A percentile compares a stretch with the other conserved stretches of the same genome.
These are phyloP conservation scores for Podosphaera aphanis DNA, from an alignment of 2,329 filamentous ascomycete species.

Conservation along the genomic window DNA sequence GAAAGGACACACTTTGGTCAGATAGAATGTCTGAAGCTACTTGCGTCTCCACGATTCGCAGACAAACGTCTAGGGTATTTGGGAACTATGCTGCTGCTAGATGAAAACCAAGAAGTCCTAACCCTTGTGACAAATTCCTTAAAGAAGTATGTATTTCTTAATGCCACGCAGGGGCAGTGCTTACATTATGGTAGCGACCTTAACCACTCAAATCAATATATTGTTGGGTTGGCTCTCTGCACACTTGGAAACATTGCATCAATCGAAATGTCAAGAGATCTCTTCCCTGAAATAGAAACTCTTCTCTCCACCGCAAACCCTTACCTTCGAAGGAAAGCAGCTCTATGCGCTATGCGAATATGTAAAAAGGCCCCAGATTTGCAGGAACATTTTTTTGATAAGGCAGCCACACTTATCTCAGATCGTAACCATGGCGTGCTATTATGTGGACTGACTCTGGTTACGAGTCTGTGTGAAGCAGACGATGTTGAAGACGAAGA, in stretches of 20 bases:
- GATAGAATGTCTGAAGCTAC: slow-evolving; percentile 94
- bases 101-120: slow-evolving; percentile 96
- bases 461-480: slow-evolving; percentile 79
- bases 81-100: slow-evolving; percentile 82
- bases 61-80: slow-evolving; percentile 92
- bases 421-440: slow-evolving; percentile 93
- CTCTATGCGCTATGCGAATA: slow-evolving; percentile 96
- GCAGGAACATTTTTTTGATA: slow-evolving; percentile 91
- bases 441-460: slow-evolving; percentile 74
- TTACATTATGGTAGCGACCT: slow-evolving; percentile 42
- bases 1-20: slow-evolving; percentile 97
- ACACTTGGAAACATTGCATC: slow-evolving; percentile 96
- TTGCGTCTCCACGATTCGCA: slow-evolving; percentile 89
- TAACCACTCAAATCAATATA: slow-evolving; percentile 93
- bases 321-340: slow-evolving; percentile 94
- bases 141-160: slow-evolving; percentile 50
- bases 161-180: background rate
- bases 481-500: slow-evolving; percentile 69
- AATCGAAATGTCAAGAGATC: slow-evolving; percentile 90
- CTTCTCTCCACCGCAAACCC: slow-evolving; percentile 83
- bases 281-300: slow-evolving; percentile 87
- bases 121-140: slow-evolving; percentile 94
- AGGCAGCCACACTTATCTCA: slow-evolving; percentile 65
- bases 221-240: slow-evolving; percentile 86
- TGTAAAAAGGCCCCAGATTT: slow-evolving; percentile 93